These are phyloP conservation scores for Diaporthe ampelina DNA, from an alignment of 2,329 filamentous ascomycete genomes.

Conservation along the genomic window DNA sequence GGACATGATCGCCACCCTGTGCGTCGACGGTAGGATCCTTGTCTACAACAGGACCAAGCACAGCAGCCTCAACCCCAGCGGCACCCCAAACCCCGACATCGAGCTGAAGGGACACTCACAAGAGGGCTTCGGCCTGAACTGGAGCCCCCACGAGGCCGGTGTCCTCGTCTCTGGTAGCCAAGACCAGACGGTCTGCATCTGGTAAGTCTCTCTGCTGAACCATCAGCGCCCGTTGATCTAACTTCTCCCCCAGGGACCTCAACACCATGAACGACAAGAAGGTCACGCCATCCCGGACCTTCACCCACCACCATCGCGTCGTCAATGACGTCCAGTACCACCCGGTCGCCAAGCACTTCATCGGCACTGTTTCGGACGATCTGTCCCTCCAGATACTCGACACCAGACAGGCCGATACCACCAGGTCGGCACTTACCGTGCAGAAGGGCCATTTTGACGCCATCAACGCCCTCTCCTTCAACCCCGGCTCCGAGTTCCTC, in stretches of 20 bases:
- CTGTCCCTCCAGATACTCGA: conserved; percentile 94
- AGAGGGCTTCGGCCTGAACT: conserved; percentile 93
- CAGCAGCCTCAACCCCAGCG: conserved; percentile 77
- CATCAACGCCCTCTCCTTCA: conserved; percentile 96
- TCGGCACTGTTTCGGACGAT: conserved; percentile 96
- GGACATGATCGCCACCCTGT: conserved; percentile 94
- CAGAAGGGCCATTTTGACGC: conserved; percentile 87
- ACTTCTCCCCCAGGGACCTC: conserved; percentile 33
- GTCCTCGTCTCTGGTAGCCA: conserved; percentile 91
- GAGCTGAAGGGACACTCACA: conserved; percentile 86
- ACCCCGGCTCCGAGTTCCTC: conserved; percentile 89
- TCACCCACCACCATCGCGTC: conserved; percentile 89
- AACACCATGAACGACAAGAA: conserved; percentile 68
- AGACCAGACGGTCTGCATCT: conserved; percentile 91
- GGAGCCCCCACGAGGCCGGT: conserved; percentile 88
- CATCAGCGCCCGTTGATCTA: not conserved
- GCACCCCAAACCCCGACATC: conserved; percentile 83
- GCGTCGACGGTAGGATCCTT: conserved; percentile 87
- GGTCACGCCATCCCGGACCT: conserved; percentile 79
- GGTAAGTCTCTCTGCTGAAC: conserved; percentile 67
- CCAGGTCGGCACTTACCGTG: conserved; percentile 77
- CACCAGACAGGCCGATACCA: conserved; percentile 76
- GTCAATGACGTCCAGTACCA: conserved; percentile 99
- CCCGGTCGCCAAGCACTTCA: conserved; percentile 84
- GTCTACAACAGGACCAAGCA: conserved; percentile 98